Conservation (phyloP, 2,329 filamentous ascomycete species). For the Alternaria solani region DNA sequence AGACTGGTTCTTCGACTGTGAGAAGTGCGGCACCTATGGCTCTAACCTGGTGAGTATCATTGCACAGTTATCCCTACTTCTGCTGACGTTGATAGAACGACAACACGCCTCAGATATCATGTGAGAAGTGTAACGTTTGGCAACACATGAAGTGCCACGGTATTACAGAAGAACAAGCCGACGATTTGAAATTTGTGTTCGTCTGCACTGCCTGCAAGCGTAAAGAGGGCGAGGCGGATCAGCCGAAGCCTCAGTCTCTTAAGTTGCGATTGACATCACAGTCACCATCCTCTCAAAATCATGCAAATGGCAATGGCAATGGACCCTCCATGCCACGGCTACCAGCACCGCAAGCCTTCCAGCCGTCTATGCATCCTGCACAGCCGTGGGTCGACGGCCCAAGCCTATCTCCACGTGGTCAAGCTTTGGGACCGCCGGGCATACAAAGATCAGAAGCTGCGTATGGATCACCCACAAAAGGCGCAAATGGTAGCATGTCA, state of each 20-base stretch:
- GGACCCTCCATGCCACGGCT: slow-evolving; percentile 21
- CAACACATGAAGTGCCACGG: slow-evolving; percentile 94
- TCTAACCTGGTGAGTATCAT: slow-evolving; percentile 68
- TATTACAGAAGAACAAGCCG: slow-evolving; percentile 79
- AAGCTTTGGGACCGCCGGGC: slow-evolving; percentile 54
- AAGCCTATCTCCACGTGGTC: slow-evolving; percentile 55
- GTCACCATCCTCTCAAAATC: slow-evolving; percentile 50
- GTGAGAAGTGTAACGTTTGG: slow-evolving; percentile 94
- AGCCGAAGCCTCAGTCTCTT: slow-evolving; percentile 68
- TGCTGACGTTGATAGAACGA: slow-evolving; percentile 69
- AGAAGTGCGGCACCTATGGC: slow-evolving; percentile 85
- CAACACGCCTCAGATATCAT: slow-evolving; percentile 90
- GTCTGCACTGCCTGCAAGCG: slow-evolving; percentile 80
- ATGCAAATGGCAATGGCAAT: slow-evolving; percentile 29
- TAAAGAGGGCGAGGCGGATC: slow-evolving; percentile 68
- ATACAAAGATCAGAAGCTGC: slow-evolving; percentile 49
- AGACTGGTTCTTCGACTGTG: slow-evolving; percentile 94
- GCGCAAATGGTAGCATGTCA: slow-evolving; percentile 37
- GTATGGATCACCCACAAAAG: slow-evolving; percentile 43
- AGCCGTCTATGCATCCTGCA: slow-evolving; percentile 30
- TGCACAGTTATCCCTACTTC: neutral
- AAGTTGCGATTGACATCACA: slow-evolving; percentile 65
- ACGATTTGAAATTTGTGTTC: slow-evolving; percentile 79
- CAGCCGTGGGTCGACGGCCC: slow-evolving; percentile 53
- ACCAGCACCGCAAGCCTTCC: slow-evolving; percentile 28